Percentiles rank a stretch among this genome's conserved stretches.
Conservation (phyloP, 257 asterid species). For the Primulina eburnea region DNA sequence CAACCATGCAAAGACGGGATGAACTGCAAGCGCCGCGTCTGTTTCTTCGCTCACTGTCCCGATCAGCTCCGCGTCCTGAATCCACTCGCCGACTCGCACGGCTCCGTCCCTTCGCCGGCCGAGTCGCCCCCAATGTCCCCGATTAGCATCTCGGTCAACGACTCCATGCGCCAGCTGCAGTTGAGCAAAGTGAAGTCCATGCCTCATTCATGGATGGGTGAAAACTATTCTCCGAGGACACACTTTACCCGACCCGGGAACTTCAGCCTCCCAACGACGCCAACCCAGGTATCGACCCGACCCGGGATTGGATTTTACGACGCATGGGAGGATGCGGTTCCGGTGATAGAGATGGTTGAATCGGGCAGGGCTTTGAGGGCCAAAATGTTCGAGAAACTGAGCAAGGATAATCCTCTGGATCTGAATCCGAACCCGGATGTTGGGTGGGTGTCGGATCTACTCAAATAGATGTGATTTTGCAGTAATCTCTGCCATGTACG, state of each 20-base stretch:
- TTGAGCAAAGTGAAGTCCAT: constrained; percentile 37
- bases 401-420: constrained; percentile 47
- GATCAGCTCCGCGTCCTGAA: constrained; percentile 27
- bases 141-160: constrained; percentile 33
- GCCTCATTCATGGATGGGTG: constrained; percentile 33
- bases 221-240: constrained; percentile 27
- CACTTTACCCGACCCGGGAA: constrained; percentile 33
- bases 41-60: constrained; percentile 29
- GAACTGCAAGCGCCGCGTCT: constrained; percentile 24
- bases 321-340: constrained; percentile 38
- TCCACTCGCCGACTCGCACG: constrained; percentile 18
- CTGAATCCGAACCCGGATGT: constrained; percentile 2
- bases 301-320: constrained; percentile 27
- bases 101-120: constrained; percentile 37
- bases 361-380: constrained; percentile 53
- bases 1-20: constrained; percentile 31
- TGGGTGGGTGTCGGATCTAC: constrained; percentile 17
- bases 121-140: constrained; percentile 62
- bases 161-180: constrained; percentile 46
- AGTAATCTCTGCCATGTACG: not conserved
- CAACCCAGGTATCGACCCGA: constrained; percentile 31
- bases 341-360: constrained; percentile 48
- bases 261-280: constrained; percentile 47
- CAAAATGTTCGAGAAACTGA: constrained; percentile 41
- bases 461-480: constrained; percentile 17